Base-by-base conservation (phyloP, 2,329 filamentous ascomycete species). In the Paraconiothyrium sp. region DNA sequence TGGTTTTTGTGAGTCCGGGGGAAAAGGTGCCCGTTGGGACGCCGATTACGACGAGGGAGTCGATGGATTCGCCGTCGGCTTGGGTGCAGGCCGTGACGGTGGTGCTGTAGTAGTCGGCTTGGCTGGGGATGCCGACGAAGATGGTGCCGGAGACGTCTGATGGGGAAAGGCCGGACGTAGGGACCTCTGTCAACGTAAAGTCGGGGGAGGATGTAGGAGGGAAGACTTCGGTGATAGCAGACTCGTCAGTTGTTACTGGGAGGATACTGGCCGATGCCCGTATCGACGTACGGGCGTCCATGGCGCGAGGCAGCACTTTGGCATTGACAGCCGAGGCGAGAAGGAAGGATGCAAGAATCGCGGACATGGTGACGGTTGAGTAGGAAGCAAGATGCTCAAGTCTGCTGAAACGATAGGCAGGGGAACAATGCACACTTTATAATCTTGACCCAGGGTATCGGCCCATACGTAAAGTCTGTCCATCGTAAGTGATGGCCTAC, bases 41-140 rank as follows among this genome's bases (percentile, higher is more conserved):
- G 11, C 54, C 63, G 22, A 65, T 41, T 1, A 65, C 35, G 20
- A 55, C 58, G 34, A 65, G 52, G 22, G 60, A 22, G 5, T 39
- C 24, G 32, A 63, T 48, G 35, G 22, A 22, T 11, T 49, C 48
- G 20, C 60, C 62, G 37, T 46, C 39, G 14, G 52, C 37, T 32
- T 32, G 16, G 52, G 39, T 55, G 14, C 63, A 65, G 10, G 32
- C 60, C 1, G 60, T 6, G 7, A 65, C 58, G 1, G 60, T 65
- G 30, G 54, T 61, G 13, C 58, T 61, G 32, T 46, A 56, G 2
- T 35, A 14, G 1, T 16, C n/a, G 5, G 22, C 60, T 13, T 58
- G 49, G 11, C 54, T 35, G 5, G 63, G 63, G 16, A 63, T 24
- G 10, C 51, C 34, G 14, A 66, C 37, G 16, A 30, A 47, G 35